Conservation (phyloP, 2,329 filamentous ascomycete genomes). For the Juglanconis oblonga region DNA sequence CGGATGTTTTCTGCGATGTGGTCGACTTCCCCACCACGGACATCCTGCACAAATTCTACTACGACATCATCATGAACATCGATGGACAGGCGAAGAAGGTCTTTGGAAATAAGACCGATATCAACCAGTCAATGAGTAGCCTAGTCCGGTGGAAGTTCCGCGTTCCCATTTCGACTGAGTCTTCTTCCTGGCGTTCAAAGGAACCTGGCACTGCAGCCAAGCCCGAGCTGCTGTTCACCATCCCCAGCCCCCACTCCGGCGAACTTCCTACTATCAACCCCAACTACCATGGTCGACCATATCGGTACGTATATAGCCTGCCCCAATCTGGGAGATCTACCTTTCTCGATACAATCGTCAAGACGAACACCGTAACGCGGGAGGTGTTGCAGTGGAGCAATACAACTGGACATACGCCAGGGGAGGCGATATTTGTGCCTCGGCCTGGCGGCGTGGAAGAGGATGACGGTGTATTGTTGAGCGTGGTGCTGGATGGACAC, state of each 20-base stretch:
- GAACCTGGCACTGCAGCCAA: not conserved
- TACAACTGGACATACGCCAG: conserved; percentile 59
- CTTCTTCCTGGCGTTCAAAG: not conserved
- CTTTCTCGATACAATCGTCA: conserved; percentile 61
- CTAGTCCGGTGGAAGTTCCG: conserved; percentile 44
- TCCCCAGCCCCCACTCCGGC: conserved; percentile 51
- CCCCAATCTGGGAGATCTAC: conserved; percentile 56
- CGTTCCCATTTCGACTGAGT: conserved; percentile 24
- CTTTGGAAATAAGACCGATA: conserved; percentile 38
- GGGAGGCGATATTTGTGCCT: conserved; percentile 67
- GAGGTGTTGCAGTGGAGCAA: conserved; percentile 55
- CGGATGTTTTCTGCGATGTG: conserved; percentile 63
- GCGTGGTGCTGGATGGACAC: conserved; percentile 63
- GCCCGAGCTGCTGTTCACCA: conserved; percentile 30
- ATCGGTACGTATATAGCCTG: conserved; percentile 61
- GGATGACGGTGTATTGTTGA: conserved; percentile 34
- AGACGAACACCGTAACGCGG: conserved; percentile 59
- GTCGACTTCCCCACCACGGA: conserved; percentile 62
- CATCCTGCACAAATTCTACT: conserved; percentile 65
- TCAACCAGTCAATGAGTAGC: conserved; percentile 33
- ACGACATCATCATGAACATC: conserved; percentile 61
- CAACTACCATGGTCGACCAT: conserved; percentile 43
- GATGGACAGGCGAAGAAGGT: conserved; percentile 42
- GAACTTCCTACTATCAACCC: conserved; percentile 69
- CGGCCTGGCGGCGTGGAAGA: conserved; percentile 37